These are phyloP conservation scores for Colletotrichum sp. DNA, from an alignment of 2,329 filamentous ascomycete species.

Conservation along the genomic window DNA sequence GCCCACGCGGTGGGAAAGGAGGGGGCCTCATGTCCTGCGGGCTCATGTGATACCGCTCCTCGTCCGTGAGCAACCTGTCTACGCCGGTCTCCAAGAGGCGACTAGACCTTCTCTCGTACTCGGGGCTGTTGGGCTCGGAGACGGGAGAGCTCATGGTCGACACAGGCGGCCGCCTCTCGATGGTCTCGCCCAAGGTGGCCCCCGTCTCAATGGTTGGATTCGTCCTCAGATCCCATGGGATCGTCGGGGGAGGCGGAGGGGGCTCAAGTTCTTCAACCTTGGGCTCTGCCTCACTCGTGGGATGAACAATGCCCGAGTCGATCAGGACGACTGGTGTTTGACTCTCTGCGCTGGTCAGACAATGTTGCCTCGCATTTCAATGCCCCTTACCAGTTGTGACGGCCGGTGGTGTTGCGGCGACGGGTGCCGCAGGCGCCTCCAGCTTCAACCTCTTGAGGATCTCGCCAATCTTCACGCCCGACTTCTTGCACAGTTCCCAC, in stretches of 20 bases:
- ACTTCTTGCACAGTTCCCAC: conserved; percentile 51
- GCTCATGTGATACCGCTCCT: conserved; percentile 16
- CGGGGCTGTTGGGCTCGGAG: not conserved
- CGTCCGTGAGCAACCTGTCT: conserved; percentile 1
- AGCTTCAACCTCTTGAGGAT: conserved; percentile 61
- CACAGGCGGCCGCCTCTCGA: conserved; percentile 12
- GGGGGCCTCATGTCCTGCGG: not conserved
- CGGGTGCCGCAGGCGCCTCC: conserved; percentile 27
- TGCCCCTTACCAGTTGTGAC: not conserved
- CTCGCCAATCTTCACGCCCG: conserved; percentile 53
- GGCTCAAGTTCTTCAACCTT: conserved; percentile 18
- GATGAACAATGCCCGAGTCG: not conserved
- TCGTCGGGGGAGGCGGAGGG: conserved; percentile 6
- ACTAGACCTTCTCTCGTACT: not conserved
- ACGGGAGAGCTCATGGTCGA: conserved; percentile 13
- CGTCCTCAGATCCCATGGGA: conserved; percentile 18
- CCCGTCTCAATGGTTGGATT: not conserved
- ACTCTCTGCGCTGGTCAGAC: not conserved
- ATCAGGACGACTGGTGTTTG: not conserved
- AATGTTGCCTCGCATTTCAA: not conserved
- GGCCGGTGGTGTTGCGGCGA: not conserved
- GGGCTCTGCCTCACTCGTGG: not conserved
- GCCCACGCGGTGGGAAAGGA: not conserved
- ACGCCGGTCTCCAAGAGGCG: not conserved
- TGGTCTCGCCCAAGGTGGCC: not conserved